Evolutionary conservation across 140 eudicot genomes (phyloP), one percentile per base, ranked within the genome.

Genomic region (Bidens hawaiensis): DNA sequence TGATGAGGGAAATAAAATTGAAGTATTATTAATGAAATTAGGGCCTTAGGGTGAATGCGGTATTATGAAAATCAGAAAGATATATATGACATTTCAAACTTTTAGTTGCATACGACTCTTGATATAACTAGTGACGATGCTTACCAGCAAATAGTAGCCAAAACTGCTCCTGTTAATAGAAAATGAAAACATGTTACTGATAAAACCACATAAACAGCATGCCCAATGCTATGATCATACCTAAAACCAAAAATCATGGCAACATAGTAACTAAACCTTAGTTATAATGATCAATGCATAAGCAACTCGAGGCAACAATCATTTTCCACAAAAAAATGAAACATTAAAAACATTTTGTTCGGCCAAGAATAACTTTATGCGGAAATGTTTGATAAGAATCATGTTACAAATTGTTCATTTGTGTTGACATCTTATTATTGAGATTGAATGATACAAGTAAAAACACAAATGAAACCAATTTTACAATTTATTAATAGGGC

Each of bases 61-160:
- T 22, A 50, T 50, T 12, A 50, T 11, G 31, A 50, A 21, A 47
- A 50, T 48, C 9, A 48, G 19, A 8, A 48, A 48, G 27, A 48
- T 19, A 49, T 52, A 52, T 14, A 52, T 24, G 36, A 24, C 13
- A 25, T 24, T 25, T 53, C 24, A 21, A 25, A 25, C 27, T 54
- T 51, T 51, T 9, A 15, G 16, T 21, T 28, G 50, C 25, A 3
- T 36, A 31, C 22, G 53, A 25, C 57, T 41, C 50, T n/a, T 47
- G 33, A 41, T 40, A 24, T 15, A 54, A 17, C 5, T 0, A 0
- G 10, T 40, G 70, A 40, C 4, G 31, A 59, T 33, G 50, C 85
- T 80, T 83, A 93, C 99, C 99, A 93, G 71, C 94, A 83, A 73
- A 70, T 59, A 43, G 99, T 88, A 28, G 99, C 99, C 73, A 93